These are phyloP conservation scores for Acephala macrosclerotiorum DNA, from an alignment of 2,329 filamentous ascomycete genomes.

Conservation along the genomic window DNA sequence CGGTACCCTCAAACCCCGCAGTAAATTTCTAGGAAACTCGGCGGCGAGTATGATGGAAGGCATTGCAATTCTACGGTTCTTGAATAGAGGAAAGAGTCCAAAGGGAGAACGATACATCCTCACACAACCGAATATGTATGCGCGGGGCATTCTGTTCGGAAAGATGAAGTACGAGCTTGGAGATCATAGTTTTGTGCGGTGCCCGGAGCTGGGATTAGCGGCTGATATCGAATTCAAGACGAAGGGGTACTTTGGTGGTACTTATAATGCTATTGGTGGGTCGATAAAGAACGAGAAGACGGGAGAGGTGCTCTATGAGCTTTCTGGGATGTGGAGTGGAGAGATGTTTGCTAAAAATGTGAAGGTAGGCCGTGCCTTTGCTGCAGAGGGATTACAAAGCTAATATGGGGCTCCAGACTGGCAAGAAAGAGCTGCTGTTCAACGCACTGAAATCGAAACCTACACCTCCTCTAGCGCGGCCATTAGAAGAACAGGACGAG, in stretches of 20 bases:
- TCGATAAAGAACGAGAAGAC: conserved; percentile 88
- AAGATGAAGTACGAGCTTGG: conserved; percentile 99
- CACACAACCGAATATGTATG: conserved; percentile 99
- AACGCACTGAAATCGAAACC: conserved; percentile 82
- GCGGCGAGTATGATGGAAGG: conserved; percentile 99
- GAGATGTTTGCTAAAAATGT: conserved; percentile 93
- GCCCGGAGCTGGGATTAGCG: conserved; percentile 84
- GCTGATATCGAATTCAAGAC: conserved; percentile 98
- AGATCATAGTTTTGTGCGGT: conserved; percentile 92
- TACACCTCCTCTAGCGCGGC: conserved; percentile 74
- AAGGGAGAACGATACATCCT: conserved; percentile 88
- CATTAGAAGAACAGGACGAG: conserved; percentile 85
- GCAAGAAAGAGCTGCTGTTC: conserved; percentile 89
- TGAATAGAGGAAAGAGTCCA: conserved; percentile 75
- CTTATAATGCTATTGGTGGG: conserved; percentile 95
- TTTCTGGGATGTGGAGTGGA: conserved; percentile 91
- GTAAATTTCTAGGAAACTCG: conserved; percentile 95
- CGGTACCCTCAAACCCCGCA: conserved; percentile 91
- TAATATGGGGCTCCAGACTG: conserved; percentile 64
- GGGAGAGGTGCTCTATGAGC: conserved; percentile 86
- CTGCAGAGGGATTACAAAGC: not conserved
- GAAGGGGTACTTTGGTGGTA: conserved; percentile 95
- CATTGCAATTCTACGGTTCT: conserved; percentile 82
- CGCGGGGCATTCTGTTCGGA: conserved; percentile 92
- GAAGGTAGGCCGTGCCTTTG: conserved; percentile 58